phyloP scores from a whole-genome alignment of 148 eudicot species.

The Pouteria glomerata region DNA sequence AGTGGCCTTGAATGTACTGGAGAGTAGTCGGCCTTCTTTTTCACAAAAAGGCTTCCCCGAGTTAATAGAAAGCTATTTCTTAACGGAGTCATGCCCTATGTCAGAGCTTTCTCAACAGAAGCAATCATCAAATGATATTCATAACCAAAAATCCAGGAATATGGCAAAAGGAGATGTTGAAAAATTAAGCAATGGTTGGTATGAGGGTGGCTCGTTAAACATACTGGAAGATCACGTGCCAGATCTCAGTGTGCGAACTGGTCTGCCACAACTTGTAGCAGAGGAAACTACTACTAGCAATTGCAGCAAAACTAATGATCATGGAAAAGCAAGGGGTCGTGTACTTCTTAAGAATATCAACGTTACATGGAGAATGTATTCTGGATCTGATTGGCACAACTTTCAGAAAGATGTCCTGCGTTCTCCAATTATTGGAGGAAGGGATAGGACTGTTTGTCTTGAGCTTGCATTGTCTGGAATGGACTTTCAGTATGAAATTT shows the following conservation, averaged over 20 bases:
- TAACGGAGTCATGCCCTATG: constrained; percentile 53
- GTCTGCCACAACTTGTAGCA: constrained; percentile 25
- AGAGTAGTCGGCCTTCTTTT: constrained; percentile 27
- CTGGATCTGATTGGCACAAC: constrained; percentile 82
- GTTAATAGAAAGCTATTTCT: constrained; percentile 70
- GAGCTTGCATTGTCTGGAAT: constrained; percentile 66
- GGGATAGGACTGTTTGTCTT: constrained; percentile 52
- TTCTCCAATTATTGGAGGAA: constrained; percentile 33
- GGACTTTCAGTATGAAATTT: constrained; percentile 46
- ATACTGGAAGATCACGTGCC: constrained; percentile 73
- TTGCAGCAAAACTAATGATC: constrained; percentile 18
- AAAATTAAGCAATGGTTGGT: constrained; percentile 65
- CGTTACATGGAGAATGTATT: constrained; percentile 71
- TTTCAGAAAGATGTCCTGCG: constrained; percentile 23
- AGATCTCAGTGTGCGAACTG: constrained; percentile 22
- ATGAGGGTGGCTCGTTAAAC: constrained; percentile 39
- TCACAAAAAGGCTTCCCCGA: constrained; percentile 35
- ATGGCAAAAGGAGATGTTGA: constrained; percentile 25
- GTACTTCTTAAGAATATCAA: constrained; percentile 57
- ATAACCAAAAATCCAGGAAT: constrained; percentile 21
- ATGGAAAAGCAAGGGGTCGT: constrained; percentile 51
- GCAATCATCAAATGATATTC: constrained; percentile 31
- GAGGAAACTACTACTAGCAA: constrained; percentile 17
- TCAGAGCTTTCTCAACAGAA: constrained; percentile 44
- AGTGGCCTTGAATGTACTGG: constrained; percentile 17